These are phyloP conservation scores for Lasiosphaeria hispida DNA, from an alignment of 495 filamentous ascomycete species.

Conservation along the genomic window DNA sequence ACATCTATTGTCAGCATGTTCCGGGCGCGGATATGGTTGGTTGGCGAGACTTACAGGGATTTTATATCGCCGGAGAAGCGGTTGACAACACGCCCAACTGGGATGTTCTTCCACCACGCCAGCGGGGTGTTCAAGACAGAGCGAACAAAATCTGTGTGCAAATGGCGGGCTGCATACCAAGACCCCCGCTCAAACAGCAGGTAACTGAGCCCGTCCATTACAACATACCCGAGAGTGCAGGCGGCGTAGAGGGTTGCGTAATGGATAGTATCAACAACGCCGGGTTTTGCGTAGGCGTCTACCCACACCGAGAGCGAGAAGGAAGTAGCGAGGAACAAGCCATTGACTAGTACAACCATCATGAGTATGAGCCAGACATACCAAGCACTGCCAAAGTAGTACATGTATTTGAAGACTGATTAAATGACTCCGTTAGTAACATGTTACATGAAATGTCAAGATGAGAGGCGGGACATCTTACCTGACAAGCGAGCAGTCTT, in stretches of 20 bases:
- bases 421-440: neutral
- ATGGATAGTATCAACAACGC: constrained; percentile 32
- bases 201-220: constrained; percentile 31
- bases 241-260: constrained; percentile 39
- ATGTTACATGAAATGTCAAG: neutral
- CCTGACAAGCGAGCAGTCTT: constrained; percentile 33
- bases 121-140: constrained; percentile 51
- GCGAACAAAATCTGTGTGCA: constrained; percentile 46
- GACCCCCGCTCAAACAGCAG: constrained; percentile 38
- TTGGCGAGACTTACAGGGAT: constrained; percentile 29
- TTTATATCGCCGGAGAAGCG: constrained; percentile 54
- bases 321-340: constrained; percentile 29
- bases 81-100: constrained; percentile 56
- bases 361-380: constrained; percentile 31
- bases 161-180: constrained; percentile 45
- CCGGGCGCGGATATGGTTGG: no score
- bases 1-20: neutral
- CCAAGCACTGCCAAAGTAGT: constrained; percentile 33
- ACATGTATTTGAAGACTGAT: constrained; percentile 39
- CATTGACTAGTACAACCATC: constrained; percentile 29
- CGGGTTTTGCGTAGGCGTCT: constrained; percentile 42
- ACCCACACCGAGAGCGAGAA: constrained; percentile 53
- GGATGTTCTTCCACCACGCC: constrained; percentile 54
- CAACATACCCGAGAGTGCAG: constrained; percentile 32
- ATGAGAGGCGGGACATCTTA: constrained; percentile 16